phyloP scores from a whole-genome alignment of 495 filamentous ascomycete genomes.

The Penicillium soppii region DNA sequence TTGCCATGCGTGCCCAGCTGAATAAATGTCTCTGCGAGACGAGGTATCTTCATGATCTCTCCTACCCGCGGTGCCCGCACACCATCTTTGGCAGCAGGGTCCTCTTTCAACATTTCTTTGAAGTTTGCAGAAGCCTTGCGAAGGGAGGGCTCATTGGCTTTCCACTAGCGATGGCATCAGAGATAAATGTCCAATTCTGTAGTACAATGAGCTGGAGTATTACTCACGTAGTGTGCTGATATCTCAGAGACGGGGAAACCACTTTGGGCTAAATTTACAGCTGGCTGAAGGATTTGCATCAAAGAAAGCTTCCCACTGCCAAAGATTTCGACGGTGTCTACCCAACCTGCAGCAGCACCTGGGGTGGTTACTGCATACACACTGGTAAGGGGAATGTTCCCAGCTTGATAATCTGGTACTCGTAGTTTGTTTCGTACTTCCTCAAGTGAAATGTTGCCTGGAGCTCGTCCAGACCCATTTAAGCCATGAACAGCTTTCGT shows the following conservation, averaged over 20 bases:
- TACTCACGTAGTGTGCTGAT: constrained; percentile 66
- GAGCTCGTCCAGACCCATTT: constrained; percentile 87
- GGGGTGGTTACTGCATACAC: constrained; percentile 85
- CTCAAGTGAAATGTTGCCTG: constrained; percentile 66
- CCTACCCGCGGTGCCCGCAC: constrained; percentile 71
- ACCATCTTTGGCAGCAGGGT: constrained; percentile 62
- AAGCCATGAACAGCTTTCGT: constrained; percentile 78
- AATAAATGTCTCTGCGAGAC: constrained; percentile 79
- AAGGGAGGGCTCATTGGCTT: constrained; percentile 55
- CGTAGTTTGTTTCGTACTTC: too few species aligned
- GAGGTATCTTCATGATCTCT: constrained; percentile 84
- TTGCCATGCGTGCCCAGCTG: constrained; percentile 77
- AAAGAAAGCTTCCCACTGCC: constrained; percentile 82
- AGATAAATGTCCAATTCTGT: too few species aligned
- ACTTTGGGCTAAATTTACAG: constrained; percentile 81
- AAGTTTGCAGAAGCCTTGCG: constrained; percentile 76
- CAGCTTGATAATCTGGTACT: too few species aligned
- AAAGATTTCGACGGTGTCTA: constrained; percentile 83
- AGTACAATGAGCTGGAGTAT: too few species aligned
- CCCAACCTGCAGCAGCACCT: constrained; percentile 92
- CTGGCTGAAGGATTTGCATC: constrained; percentile 76
- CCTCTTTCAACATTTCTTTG: constrained; percentile 77
- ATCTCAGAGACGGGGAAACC: constrained; percentile 89
- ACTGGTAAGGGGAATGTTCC: constrained; percentile 70
- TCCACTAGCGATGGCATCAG: constrained; percentile 59